Evolutionary conservation across 345 rosid genomes (phyloP).

Genomic region (Pistacia integerrima): DNA sequence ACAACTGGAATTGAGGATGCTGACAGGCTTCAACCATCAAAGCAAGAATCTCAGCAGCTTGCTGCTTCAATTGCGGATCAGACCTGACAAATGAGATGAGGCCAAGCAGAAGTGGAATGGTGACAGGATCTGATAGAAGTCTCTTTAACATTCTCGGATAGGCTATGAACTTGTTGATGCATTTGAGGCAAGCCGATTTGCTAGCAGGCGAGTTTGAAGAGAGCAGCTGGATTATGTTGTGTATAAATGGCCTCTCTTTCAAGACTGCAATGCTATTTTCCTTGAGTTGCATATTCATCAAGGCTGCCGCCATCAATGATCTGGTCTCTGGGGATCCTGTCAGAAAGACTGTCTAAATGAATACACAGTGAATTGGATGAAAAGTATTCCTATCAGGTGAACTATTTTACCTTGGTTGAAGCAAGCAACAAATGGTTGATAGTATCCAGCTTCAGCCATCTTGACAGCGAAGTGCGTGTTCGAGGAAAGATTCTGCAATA

Average conservation of each 20-base stretch:
- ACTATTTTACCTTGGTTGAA: conserved; percentile 44
- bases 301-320: conserved; percentile 48
- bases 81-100: conserved; percentile 34
- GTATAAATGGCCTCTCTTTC: conserved; percentile 41
- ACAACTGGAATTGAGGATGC: conserved; percentile 32
- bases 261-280: conserved; percentile 35
- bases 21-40: conserved; percentile 36
- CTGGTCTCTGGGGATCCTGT: conserved; percentile 47
- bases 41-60: conserved; percentile 52
- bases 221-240: conserved; percentile 44
- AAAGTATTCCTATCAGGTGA: neutral
- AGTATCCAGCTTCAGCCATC: conserved; percentile 52
- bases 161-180: conserved; percentile 44
- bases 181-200: conserved; percentile 42
- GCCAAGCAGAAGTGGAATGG: conserved; percentile 41
- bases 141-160: conserved; percentile 36
- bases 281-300: conserved; percentile 44
- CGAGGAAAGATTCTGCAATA: conserved; percentile 48
- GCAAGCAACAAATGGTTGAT: conserved; percentile 39
- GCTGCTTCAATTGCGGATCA: conserved; percentile 37
- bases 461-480: conserved; percentile 48
- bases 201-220: conserved; percentile 43
- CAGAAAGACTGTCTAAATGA: conserved; percentile 5
- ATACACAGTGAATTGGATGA: neutral
- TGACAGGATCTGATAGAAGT: conserved; percentile 39